Evolutionary conservation across 805 yeast genomes (phyloP), one percentile per base, ranked within the genome.

Genomic region (Candida sphagnicola): DNA sequence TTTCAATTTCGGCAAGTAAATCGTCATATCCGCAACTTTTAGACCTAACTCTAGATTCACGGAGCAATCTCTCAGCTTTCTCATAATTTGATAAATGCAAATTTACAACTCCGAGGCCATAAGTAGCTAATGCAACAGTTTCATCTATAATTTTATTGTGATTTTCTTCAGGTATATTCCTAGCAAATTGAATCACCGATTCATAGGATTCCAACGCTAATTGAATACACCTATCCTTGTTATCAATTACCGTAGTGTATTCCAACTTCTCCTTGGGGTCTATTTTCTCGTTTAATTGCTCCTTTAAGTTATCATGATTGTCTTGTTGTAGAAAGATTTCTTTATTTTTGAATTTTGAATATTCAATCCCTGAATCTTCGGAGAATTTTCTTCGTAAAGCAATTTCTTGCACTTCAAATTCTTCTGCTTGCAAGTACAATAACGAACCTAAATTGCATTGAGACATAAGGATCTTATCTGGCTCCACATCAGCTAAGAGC

Each of bases 71-170:
- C 46, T 75, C 78, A 0, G 95, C 89, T 39, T 70, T 61, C 2
- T 67, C 72, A 40, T 75, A 67, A 8, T 80, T 62, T 1, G 81
- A 75, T 33, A 67, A 53, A 49, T 85, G 86, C n/a, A 82, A 60
- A 31, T 76, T 72, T 8, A 87, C 72, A 4, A 89, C 95, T 2
- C 96, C 98, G 29, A 86, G 67, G 0, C 96, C 95, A 54, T 85
- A 90, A 0, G 88, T 78, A 0, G 95, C 79, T 55, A 90, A 67
- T 0, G 95, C 93, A 30, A 84, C 78, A 1, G 85, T 78, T 45
- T 85, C 87, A 23, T 76, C 72, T 10, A 83, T 61, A 18, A 46
- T 40, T 16, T 36, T 41, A 32, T 55, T 51, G 18, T 43, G 39
- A n/a, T 41, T 38, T 13, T 60, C 58, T 35, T 45, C 47, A 17